Percentiles rank a stretch among this genome's conserved stretches.
phyloP scores from a whole-genome alignment of 768 basidiomycete species.

The Boletus reticulatus region DNA sequence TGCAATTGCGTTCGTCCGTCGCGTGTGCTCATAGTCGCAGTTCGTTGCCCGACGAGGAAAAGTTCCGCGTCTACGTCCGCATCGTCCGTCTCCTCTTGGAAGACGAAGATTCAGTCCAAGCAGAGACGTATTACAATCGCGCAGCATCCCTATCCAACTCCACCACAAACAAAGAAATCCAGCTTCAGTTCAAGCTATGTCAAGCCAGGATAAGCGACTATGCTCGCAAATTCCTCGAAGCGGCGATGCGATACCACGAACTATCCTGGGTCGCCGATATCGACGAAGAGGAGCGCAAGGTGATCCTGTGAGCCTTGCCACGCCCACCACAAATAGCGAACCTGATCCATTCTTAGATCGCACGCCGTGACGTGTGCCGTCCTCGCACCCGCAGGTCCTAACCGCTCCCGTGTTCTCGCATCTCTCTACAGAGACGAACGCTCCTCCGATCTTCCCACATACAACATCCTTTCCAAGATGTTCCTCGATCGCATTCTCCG shows the following conservation, averaged over 20 bases:
- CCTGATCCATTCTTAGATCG: constrained; percentile 44
- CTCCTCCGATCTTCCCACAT: constrained; percentile 70
- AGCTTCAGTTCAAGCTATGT: constrained; percentile 85
- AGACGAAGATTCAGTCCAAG: constrained; percentile 95
- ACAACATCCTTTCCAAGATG: constrained; percentile 96
- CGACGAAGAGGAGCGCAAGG: constrained; percentile 88
- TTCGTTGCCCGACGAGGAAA: constrained; percentile 75
- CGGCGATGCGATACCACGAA: constrained; percentile 92
- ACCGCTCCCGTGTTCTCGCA: constrained; percentile 89
- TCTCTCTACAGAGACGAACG: constrained; percentile 95
- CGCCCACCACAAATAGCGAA: background rate
- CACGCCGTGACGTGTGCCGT: constrained; percentile 96
- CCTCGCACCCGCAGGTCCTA: constrained; percentile 94
- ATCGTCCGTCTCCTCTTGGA: constrained; percentile 93
- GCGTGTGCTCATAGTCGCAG: constrained; percentile 31
- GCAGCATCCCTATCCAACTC: constrained; percentile 88
- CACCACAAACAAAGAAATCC: constrained; percentile 72
- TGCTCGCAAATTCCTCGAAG: constrained; percentile 89
- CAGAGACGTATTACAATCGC: constrained; percentile 97
- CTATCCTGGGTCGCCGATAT: constrained; percentile 88
- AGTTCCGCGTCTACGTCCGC: constrained; percentile 86
- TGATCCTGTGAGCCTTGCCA: constrained; percentile 74
- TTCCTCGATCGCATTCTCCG: constrained; percentile 97
- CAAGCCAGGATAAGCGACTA: constrained; percentile 96
- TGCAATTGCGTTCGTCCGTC: background rate